phyloP scores from a whole-genome alignment of 2,329 filamentous ascomycete species.

The Aspergillus novoparasiticus region DNA sequence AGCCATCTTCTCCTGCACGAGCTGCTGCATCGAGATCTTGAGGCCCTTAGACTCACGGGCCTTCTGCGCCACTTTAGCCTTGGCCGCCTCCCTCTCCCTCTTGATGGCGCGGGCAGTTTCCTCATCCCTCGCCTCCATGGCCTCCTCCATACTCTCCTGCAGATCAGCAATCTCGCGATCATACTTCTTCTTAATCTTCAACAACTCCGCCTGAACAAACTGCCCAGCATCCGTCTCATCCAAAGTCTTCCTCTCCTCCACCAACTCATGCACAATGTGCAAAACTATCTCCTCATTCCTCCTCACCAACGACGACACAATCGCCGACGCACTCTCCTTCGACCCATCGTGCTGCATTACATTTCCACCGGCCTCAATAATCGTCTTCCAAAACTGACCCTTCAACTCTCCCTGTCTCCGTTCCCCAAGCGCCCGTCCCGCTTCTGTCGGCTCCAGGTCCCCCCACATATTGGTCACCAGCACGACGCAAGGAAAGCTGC shows the following conservation, averaged over 20 bases:
- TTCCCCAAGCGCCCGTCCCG: not conserved
- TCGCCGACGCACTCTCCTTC: not conserved
- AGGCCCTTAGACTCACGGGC: not conserved
- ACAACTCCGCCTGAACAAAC: not conserved
- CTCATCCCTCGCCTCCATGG: not conserved
- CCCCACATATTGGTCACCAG: slow-evolving; percentile 3
- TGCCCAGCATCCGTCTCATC: slow-evolving; percentile 12
- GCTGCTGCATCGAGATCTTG: not conserved
- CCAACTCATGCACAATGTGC: not conserved
- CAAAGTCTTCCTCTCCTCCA: slow-evolving; percentile 8
- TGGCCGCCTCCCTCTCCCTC: slow-evolving; percentile 63
- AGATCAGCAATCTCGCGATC: not conserved
- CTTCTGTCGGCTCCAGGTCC: not conserved
- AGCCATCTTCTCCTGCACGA: not conserved
- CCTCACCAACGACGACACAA: not conserved
- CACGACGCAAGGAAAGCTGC: not conserved
- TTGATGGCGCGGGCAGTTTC: not conserved
- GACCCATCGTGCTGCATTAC: not conserved
- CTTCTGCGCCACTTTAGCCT: slow-evolving; percentile 1
- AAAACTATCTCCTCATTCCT: not conserved
- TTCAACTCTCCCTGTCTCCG: not conserved
- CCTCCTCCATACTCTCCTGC: not conserved
- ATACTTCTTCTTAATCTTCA: not conserved
- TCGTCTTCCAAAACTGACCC: not conserved
- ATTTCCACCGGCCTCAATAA: not conserved